phyloP scores from a whole-genome alignment of 805 yeast genomes.

The Saccharomyces kudriavzevii region DNA sequence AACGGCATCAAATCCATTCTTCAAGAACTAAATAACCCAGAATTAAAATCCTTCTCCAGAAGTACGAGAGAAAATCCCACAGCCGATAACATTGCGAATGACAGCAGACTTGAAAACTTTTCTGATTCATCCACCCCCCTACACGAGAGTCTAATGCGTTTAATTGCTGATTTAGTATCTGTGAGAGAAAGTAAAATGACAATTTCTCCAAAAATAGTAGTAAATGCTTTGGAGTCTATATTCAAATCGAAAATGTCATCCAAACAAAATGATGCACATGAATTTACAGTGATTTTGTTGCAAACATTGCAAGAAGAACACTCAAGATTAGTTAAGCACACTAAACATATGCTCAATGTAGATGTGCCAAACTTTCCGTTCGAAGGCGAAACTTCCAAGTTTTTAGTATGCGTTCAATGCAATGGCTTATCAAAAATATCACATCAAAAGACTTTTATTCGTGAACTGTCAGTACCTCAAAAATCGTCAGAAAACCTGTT shows the following conservation, averaged over 20 bases:
- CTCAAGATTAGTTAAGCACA: conserved; percentile 33
- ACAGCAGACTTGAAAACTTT: background rate
- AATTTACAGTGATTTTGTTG: conserved; percentile 68
- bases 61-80: conserved; percentile 1
- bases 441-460: conserved; percentile 55
- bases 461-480: conserved; percentile 71
- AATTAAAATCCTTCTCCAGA: conserved; percentile 4
- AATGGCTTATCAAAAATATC: conserved; percentile 49
- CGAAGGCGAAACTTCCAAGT: conserved; percentile 56
- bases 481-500: conserved; percentile 38
- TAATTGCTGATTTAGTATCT: conserved; percentile 47
- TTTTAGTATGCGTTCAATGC: conserved; percentile 65
- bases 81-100: background rate
- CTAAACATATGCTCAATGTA: conserved; percentile 11
- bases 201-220: conserved; percentile 69
- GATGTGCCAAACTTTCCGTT: conserved; percentile 64
- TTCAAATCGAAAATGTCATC: conserved; percentile 68
- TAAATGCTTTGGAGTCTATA: conserved; percentile 62
- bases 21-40: conserved; percentile 18
- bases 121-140: background rate
- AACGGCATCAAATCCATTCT: conserved; percentile 21
- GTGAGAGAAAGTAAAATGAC: conserved; percentile 46
- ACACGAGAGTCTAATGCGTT: background rate
- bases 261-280: conserved; percentile 93
- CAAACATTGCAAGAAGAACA: conserved; percentile 72